These are phyloP conservation scores for Cladorrhinum samala DNA, from an alignment of 495 filamentous ascomycete species.

Conservation along the genomic window DNA sequence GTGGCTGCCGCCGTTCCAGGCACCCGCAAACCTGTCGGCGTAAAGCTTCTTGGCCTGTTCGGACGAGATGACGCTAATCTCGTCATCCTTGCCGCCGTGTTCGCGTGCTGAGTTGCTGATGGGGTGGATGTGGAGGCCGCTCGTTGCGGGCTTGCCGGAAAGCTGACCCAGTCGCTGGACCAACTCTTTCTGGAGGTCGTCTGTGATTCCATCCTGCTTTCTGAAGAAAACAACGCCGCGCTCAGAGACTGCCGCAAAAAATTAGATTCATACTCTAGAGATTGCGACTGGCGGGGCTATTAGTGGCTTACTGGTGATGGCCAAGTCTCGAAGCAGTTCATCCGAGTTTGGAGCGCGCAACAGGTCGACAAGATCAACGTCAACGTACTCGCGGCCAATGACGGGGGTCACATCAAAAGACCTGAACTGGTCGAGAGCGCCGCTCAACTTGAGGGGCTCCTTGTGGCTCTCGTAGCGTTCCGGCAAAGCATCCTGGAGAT, in stretches of 20 bases:
- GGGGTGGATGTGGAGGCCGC: slow-evolving; percentile 67
- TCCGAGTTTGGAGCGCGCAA: slow-evolving; percentile 59
- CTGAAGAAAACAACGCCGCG: slow-evolving; percentile 81
- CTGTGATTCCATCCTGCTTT: slow-evolving; percentile 57
- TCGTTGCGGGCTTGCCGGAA: slow-evolving; percentile 60
- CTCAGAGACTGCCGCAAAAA: slow-evolving; percentile 54
- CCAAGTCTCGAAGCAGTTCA: slow-evolving; percentile 58
- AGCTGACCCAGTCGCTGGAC: slow-evolving; percentile 58
- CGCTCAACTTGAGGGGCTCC: slow-evolving; percentile 45
- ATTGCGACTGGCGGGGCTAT: background rate
- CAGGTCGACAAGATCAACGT: slow-evolving; percentile 55
- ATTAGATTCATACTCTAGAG: background rate
- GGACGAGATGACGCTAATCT: slow-evolving; percentile 69
- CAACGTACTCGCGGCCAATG: slow-evolving; percentile 60
- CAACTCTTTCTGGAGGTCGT: slow-evolving; percentile 64
- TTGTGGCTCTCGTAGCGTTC: slow-evolving; percentile 16
- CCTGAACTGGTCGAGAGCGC: slow-evolving; percentile 51
- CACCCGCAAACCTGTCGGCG: slow-evolving; percentile 23
- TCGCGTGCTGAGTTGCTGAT: slow-evolving; percentile 58
- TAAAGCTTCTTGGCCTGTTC: slow-evolving; percentile 53
- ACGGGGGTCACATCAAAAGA: slow-evolving; percentile 61
- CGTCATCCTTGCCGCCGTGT: slow-evolving; percentile 53
- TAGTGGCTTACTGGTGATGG: slow-evolving; percentile 37
- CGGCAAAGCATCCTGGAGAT: slow-evolving; percentile 9
- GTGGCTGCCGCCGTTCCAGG: slow-evolving; percentile 17